These are phyloP conservation scores for Funneliformis geosporum DNA, from an alignment of 192 early-diverging fungal genomes.

Conservation along the genomic window DNA sequence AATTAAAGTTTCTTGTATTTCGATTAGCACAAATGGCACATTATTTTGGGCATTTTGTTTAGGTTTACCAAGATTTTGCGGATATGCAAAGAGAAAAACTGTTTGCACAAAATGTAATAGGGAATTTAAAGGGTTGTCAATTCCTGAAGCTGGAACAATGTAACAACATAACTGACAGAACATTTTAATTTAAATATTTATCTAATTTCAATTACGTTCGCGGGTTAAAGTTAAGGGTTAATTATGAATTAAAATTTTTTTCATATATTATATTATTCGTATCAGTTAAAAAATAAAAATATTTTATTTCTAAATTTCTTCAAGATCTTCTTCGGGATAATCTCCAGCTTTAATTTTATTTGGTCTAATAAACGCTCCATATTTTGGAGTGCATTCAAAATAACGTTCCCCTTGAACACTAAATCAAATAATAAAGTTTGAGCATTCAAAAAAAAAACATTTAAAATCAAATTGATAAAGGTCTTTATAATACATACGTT, in stretches of 20 bases:
- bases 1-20: neutral
- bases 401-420: slow-evolving; percentile 75
- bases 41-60: slow-evolving; percentile 32
- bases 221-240: no score
- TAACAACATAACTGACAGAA: neutral
- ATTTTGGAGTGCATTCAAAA: slow-evolving; percentile 70
- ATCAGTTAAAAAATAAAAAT: no score
- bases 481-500: slow-evolving; percentile 38
- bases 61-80: slow-evolving; percentile 27
- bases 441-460: neutral
- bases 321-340: slow-evolving; percentile 85
- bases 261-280: no score
- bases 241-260: no score
- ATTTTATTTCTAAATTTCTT: slow-evolving; percentile 20
- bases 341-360: slow-evolving; percentile 89
- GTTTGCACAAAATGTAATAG: slow-evolving; percentile 30
- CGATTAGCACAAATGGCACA: slow-evolving; percentile 17
- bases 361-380: slow-evolving; percentile 90
- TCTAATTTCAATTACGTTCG: neutral
- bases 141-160: slow-evolving; percentile 26
- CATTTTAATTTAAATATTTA: neutral
- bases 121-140: slow-evolving; percentile 10
- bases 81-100: slow-evolving; percentile 29
- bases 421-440: neutral
- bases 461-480: neutral